Evolutionary conservation across 345 rosid genomes (phyloP), one percentile per base, ranked within the genome.

Genomic region (Clarkia xantiana): DNA sequence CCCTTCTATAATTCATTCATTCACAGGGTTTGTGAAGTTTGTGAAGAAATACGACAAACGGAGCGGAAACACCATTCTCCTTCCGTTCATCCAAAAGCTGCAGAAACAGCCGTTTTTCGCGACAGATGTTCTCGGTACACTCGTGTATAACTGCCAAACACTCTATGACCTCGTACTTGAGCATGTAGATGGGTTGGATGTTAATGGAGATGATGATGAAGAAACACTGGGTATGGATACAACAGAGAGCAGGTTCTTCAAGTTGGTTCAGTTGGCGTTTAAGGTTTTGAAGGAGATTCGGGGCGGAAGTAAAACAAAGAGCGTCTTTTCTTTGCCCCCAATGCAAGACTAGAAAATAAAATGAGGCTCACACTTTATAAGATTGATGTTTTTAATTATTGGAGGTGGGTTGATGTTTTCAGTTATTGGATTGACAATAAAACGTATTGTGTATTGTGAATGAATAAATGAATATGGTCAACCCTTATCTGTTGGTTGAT

Each of bases 31-130:
- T 54, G 95, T 76, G 54, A 89, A 89, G 67, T 69, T 85, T 61
- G 60, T 85, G 12, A 89, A 85, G 76, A 89, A 85, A 67, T 82
- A 78, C 6, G 95, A 82, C 63, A 89, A 89, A 67, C 72, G 85
- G 62, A n/a, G 80, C 0, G 94, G 95, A 1, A 74, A 80, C 51
- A 70, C 82, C 17, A 71, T 78, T 54, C 78, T 90, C 36, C 51
- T 80, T 68, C 90, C 85, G 23, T n/a, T n/a, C n/a, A n/a, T n/a
- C n/a, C n/a, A n/a, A n/a, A n/a, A n/a, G n/a, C n/a, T n/a, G n/a
- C n/a, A n/a, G n/a, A n/a, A n/a, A n/a, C n/a, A n/a, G n/a, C n/a
- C n/a, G n/a, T 85, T 88, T 71, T 82, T 74, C 77, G 68, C 73
- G 1, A 82, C 84, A 0, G 90, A 85, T 47, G 58, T 85, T 58